Evolutionary conservation across 2,329 filamentous ascomycete species (phyloP), one percentile per base, ranked within the genome.

Genomic region (Alternaria arborescens): DNA sequence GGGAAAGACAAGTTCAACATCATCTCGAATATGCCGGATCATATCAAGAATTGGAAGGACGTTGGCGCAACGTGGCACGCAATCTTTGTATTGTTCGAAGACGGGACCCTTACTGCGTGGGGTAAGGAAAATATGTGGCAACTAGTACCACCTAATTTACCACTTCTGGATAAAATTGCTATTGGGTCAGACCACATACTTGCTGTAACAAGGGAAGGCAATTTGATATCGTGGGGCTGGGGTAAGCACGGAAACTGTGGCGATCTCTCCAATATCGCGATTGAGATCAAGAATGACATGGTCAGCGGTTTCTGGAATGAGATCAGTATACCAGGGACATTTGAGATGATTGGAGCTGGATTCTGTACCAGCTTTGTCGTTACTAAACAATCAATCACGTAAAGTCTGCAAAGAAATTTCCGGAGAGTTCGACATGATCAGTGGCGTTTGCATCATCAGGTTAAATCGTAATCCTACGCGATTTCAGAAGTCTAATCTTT

Each of bases 201-300:
- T 64, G 92, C 88, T 8, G 78, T 94, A 26, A 88, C 91, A 0
- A 80, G 80, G 10, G 82, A 85, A 20, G 87, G 87, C 1, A 86
- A 89, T 52, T 87, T 97, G 1, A 80, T 96, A 50, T 87, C 92
- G 1, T 98, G 94, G 93, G 95, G 95, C 20, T 99, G 95, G 95
- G 94, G 93, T 2, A 94, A 98, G 79, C 95, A 99, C 80, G 95
- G 95, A 1, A 99, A 99, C 76, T 99, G 95, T 77, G 95, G 95
- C 3, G 59, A 73, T 44, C 28, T 72, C 7, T 64, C 41, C 1
- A 55, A 18, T 1, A 24, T 68, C 11, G 44, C 50, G 22, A 60
- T 62, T 3, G 60, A 68, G 6, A 46, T 71, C 1, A 66, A 67
- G 47, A 71, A 74, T 5, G 70, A 74, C 11, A 74, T 74, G 72